A percentile compares a stretch with the other conserved stretches of the same genome.
These are phyloP conservation scores for Mercurialis annua DNA, from an alignment of 345 rosid genomes.

Conservation along the genomic window DNA sequence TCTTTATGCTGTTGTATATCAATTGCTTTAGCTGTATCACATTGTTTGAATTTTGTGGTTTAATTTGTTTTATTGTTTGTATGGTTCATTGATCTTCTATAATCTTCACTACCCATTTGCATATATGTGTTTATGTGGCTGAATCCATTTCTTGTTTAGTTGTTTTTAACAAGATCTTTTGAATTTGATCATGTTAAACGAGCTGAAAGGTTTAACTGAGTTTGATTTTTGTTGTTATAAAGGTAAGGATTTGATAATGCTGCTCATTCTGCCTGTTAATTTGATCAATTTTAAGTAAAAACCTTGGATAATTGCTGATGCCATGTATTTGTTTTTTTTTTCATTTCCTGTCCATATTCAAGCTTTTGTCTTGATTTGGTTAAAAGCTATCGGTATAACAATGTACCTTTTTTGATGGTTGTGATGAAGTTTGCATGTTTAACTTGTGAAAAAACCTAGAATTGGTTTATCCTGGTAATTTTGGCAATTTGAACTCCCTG, in stretches of 20 bases:
- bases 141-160: background rate
- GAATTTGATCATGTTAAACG: background rate
- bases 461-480: background rate
- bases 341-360: background rate
- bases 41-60: background rate
- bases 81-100: background rate
- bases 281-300: too few species aligned
- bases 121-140: background rate
- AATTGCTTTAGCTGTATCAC: background rate
- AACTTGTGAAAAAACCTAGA: background rate
- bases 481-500: background rate
- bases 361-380: background rate
- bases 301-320: background rate
- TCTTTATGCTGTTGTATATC: background rate
- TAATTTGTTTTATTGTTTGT: background rate
- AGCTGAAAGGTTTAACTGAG: background rate
- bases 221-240: background rate
- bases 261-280: background rate
- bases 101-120: background rate
- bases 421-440: background rate
- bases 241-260: background rate
- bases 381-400: background rate
- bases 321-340: background rate
- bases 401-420: background rate
- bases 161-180: constrained; percentile 4